A percentile compares a stretch with the other conserved stretches of the same genome.
phyloP scores from a whole-genome alignment of 192 early-diverging fungal species.

The Coemansia sp. region DNA sequence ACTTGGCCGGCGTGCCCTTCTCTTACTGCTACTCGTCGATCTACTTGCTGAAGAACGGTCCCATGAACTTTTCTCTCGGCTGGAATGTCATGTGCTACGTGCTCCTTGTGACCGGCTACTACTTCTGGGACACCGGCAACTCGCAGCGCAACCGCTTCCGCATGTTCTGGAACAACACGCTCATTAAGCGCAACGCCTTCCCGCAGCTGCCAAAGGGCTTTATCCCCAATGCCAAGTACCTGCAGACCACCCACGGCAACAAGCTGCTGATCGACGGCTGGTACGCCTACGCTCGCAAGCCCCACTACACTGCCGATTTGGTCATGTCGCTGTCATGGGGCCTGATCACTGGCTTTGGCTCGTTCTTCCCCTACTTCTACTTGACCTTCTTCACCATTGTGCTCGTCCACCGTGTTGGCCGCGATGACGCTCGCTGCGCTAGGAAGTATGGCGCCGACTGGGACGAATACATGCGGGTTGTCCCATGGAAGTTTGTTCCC shows the following conservation, averaged over 20 bases:
- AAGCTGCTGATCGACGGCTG: slow-evolving; percentile 84
- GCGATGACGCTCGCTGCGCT: slow-evolving; percentile 87
- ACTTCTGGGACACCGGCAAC: slow-evolving; percentile 89
- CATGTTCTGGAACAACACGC: slow-evolving; percentile 56
- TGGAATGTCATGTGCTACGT: slow-evolving; percentile 52
- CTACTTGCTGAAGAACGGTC: slow-evolving; percentile 74
- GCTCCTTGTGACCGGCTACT: slow-evolving; percentile 62
- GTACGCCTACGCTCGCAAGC: slow-evolving; percentile 91
- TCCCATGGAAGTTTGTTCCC: slow-evolving; percentile 87
- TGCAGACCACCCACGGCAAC: slow-evolving; percentile 80
- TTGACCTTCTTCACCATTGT: slow-evolving; percentile 88
- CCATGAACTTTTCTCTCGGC: slow-evolving; percentile 59
- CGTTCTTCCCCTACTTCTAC: slow-evolving; percentile 92
- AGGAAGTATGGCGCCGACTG: slow-evolving; percentile 94
- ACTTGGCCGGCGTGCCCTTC: slow-evolving; percentile 90
- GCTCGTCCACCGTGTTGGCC: slow-evolving; percentile 81
- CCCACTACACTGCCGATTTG: slow-evolving; percentile 95
- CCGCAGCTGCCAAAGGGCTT: slow-evolving; percentile 61
- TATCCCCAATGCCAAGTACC: slow-evolving; percentile 80
- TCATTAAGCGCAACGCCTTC: slow-evolving; percentile 57
- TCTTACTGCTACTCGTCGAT: slow-evolving; percentile 85
- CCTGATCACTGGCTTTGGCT: slow-evolving; percentile 78
- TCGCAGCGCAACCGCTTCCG: slow-evolving; percentile 89
- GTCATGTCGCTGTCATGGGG: slow-evolving; percentile 91
- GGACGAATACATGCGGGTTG: slow-evolving; percentile 81